A percentile compares a stretch with the other conserved stretches of the same genome.
Conservation (phyloP, 2,329 filamentous ascomycete species). For the Huntiella bhutanensis region DNA sequence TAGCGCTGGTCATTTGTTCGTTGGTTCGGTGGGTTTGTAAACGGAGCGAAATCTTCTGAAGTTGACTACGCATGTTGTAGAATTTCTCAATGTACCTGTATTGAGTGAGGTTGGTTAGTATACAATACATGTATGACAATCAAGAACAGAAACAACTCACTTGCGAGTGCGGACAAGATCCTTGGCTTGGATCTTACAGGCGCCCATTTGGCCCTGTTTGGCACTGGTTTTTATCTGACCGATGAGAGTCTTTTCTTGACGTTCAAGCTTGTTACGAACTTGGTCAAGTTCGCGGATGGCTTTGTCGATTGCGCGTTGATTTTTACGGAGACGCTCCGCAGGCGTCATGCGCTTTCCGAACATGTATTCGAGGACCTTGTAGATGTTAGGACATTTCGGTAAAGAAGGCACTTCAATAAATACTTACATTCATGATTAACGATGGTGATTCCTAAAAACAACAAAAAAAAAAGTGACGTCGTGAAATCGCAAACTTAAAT, state of each 20-base stretch:
- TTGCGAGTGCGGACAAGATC: constrained; percentile 81
- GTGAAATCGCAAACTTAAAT: too few species aligned
- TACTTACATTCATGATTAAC: constrained; percentile 35
- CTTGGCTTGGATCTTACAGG: constrained; percentile 95
- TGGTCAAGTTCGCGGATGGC: constrained; percentile 92
- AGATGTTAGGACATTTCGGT: constrained; percentile 1
- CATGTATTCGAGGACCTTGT: constrained; percentile 89
- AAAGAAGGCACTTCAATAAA: background rate
- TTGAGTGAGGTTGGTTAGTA: background rate
- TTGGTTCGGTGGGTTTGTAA: constrained; percentile 98
- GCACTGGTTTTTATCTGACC: constrained; percentile 95
- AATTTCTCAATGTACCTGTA: constrained; percentile 87
- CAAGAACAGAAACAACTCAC: constrained; percentile 23
- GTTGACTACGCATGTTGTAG: constrained; percentile 90
- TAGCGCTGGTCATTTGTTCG: constrained; percentile 99
- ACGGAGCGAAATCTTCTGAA: constrained; percentile 85
- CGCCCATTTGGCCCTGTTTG: constrained; percentile 96
- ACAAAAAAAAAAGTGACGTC: too few species aligned
- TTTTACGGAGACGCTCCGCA: constrained; percentile 74
- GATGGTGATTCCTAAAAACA: background rate
- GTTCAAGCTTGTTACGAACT: constrained; percentile 86
- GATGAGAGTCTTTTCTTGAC: constrained; percentile 94
- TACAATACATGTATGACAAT: background rate
- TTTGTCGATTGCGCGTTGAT: constrained; percentile 92
- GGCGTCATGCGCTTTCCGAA: constrained; percentile 99